These are phyloP conservation scores for Lactarius tabidus DNA, from an alignment of 768 basidiomycete genomes.

Conservation along the genomic window DNA sequence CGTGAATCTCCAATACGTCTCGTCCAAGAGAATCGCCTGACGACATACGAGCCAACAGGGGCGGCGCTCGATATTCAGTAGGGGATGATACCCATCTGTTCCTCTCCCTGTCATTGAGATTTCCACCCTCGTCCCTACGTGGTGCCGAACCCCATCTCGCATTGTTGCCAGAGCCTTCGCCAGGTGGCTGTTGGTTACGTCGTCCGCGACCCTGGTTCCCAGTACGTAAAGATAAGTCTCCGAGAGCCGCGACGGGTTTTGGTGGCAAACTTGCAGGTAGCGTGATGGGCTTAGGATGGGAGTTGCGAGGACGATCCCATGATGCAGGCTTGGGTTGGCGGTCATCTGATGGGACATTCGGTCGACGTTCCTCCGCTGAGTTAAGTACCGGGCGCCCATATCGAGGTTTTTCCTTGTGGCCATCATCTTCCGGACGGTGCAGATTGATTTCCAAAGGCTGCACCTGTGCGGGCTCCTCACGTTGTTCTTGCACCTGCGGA, in stretches of 20 bases:
- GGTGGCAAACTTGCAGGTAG: constrained; percentile 19
- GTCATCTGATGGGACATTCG: background rate
- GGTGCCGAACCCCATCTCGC: constrained; percentile 1
- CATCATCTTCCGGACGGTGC: background rate
- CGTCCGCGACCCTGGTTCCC: constrained; percentile 12
- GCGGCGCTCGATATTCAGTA: constrained; percentile 13
- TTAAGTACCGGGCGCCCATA: background rate
- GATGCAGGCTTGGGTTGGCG: constrained; percentile 9
- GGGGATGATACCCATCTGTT: constrained; percentile 4
- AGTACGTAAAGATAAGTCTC: constrained; percentile 6
- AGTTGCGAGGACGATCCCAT: constrained; percentile 20
- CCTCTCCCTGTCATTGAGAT: constrained; percentile 7
- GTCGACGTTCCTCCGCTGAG: background rate
- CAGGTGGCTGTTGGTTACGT: constrained; percentile 10
- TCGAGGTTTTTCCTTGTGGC: constrained; percentile 5
- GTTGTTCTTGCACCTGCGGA: constrained; percentile 1
- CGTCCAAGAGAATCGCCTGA: constrained; percentile 1
- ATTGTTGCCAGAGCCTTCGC: background rate
- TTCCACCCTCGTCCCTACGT: background rate
- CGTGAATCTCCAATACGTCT: background rate
- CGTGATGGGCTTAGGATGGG: constrained; percentile 3
- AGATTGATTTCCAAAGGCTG: background rate
- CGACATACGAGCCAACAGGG: constrained; percentile 21
- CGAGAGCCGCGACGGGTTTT: constrained; percentile 22
- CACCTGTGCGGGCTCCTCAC: background rate